Base-by-base conservation (phyloP, 1,284 basidiomycete genomes). In the Butyriboletus appendiculatus region DNA sequence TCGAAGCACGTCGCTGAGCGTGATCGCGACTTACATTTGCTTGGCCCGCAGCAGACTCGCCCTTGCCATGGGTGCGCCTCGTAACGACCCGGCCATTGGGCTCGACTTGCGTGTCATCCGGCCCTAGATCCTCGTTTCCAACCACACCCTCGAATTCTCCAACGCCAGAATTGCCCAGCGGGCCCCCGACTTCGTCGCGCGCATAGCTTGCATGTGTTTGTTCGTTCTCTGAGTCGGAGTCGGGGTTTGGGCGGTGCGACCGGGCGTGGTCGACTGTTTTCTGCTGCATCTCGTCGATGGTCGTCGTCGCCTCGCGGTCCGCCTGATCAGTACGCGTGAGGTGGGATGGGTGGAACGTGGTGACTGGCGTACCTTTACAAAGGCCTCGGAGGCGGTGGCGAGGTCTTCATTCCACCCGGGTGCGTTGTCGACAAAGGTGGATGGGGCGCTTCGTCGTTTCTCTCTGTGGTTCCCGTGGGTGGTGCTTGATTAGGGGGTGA, bases 321-420 rank as follows among this genome's bases (percentile, higher is more conserved):
- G 67, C 67, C 67, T 68, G 44, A 35, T 9, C 4, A 4, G 53
- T 53, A 53, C 1, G 35, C 0, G 12, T 52, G 63, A 20, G 52
- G 14, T 44, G 48, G 55, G 18, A 5, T 11, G n/a, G 4, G 22
- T 15, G 28, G 18, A 3, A 16, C 2, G 9, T 8, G 6, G 28
- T 26, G 24, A 45, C 26, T 15, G 35, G 46, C 62, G 34, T 33
- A 85, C 88, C 79, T 91, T 90, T 43, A 90, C 74, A 33, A 73
- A 69, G 10, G 88, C 88, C 70, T 91, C 89, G 1, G 88, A 88
- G 14, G 76, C 61, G 54, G 78, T 81, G 1, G 88, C 88, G 22
- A 90, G 80, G 35, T 71, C 63, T 62, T 91, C 85, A 63, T 90
- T 90, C 88, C 88, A 91, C 2, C 86, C 88, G 6, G 87, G 88